A percentile compares a stretch with the other conserved stretches of the same genome.
These are phyloP conservation scores for Pyrrhoderma lamaoense DNA, from an alignment of 1,284 basidiomycete species.

Conservation along the genomic window DNA sequence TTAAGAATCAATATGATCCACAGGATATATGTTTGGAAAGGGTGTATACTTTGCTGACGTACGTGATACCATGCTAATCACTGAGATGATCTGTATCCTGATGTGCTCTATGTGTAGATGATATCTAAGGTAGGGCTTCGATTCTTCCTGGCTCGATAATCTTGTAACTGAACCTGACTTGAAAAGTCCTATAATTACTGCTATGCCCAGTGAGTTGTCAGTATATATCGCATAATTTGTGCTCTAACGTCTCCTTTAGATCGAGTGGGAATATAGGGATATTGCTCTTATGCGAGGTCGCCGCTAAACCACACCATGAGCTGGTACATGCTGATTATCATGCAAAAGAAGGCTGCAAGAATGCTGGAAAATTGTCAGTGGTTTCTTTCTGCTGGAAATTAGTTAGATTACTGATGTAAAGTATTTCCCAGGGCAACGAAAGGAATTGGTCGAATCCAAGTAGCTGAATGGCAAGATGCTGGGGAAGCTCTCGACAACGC, in stretches of 20 bases:
- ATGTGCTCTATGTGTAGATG: constrained; percentile 35
- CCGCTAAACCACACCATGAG: constrained; percentile 49
- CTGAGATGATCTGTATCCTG: constrained; percentile 8
- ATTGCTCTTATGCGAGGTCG: constrained; percentile 54
- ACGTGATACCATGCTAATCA: constrained; percentile 24
- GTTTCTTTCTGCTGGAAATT: constrained; percentile 19
- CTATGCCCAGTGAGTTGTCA: constrained; percentile 36
- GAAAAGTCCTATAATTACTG: constrained; percentile 56
- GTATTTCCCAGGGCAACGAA: constrained; percentile 43
- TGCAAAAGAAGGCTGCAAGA: constrained; percentile 44
- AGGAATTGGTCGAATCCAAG: constrained; percentile 45
- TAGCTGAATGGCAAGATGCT: constrained; percentile 54
- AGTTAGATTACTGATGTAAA: constrained; percentile 1
- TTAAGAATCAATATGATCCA: not conserved
- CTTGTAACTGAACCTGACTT: not conserved
- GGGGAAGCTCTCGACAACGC: constrained; percentile 43
- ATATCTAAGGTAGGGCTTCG: constrained; percentile 45
- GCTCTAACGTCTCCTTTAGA: constrained; percentile 25
- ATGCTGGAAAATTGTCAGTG: constrained; percentile 27
- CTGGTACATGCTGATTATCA: constrained; percentile 40
- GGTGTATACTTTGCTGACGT: constrained; percentile 65
- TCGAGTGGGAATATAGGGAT: constrained; percentile 45
- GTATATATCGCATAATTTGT: not conserved
- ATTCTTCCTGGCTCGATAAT: not conserved
- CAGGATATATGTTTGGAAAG: constrained; percentile 62